A percentile compares a stretch with the other conserved stretches of the same genome.
Evolutionary conservation across 2,329 filamentous ascomycete species (phyloP).

Genomic region (Chaetomium globosum): DNA sequence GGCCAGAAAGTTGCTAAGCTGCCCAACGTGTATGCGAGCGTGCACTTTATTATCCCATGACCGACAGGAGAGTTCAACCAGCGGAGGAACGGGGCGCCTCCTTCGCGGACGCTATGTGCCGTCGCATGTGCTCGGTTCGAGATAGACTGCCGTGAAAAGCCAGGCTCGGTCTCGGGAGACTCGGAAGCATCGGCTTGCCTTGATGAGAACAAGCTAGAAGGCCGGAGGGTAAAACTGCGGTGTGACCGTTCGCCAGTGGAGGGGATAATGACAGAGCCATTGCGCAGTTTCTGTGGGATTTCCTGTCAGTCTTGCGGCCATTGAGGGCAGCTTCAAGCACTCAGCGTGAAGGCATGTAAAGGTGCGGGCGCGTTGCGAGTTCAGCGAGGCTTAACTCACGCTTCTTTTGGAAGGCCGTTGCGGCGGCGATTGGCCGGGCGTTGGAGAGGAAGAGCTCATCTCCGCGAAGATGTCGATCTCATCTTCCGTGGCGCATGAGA

Average conservation of each 20-base stretch:
- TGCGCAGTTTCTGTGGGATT: conserved; percentile 66
- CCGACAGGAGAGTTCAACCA: conserved; percentile 74
- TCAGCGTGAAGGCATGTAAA: background rate
- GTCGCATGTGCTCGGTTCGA: conserved; percentile 43
- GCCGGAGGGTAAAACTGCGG: conserved; percentile 75
- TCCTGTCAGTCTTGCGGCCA: conserved; percentile 19
- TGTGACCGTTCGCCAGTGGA: conserved; percentile 81
- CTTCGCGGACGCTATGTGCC: conserved; percentile 45
- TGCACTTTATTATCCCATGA: conserved; percentile 84
- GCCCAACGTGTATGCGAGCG: conserved; percentile 82
- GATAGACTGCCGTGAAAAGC: conserved; percentile 44
- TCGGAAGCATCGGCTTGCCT: conserved; percentile 38
- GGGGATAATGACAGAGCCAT: conserved; percentile 85
- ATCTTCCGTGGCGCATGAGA: conserved; percentile 8
- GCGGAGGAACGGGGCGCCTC: conserved; percentile 49
- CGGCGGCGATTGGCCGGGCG: conserved; percentile 48
- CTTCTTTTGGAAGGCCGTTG: conserved; percentile 51
- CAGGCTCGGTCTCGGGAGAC: conserved; percentile 42
- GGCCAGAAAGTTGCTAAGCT: conserved; percentile 84
- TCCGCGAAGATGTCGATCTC: conserved; percentile 20
- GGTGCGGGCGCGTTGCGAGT: background rate
- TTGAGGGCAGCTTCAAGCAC: background rate
- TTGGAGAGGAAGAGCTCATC: conserved; percentile 47
- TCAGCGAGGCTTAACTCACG: conserved; percentile 41
- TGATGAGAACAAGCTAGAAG: conserved; percentile 8